A percentile compares a stretch with the other conserved stretches of the same genome.
These are phyloP conservation scores for Acanthamoeba healyi DNA, from an alignment of 208 protist species.

Conservation along the genomic window DNA sequence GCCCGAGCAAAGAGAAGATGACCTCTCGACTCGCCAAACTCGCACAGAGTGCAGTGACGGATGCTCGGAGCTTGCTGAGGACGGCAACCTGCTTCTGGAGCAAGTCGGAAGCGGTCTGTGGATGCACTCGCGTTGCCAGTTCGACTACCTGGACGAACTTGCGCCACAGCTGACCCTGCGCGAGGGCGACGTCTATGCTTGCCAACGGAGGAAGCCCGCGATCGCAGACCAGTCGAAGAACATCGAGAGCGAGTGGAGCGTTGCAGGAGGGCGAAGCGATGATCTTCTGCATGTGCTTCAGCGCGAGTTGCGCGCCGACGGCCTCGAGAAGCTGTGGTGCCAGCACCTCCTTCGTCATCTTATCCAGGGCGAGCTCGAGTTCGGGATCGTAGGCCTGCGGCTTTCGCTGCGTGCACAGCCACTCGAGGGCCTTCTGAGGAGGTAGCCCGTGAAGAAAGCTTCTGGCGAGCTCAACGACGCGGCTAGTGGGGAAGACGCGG, in stretches of 20 bases:
- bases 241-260: not conserved
- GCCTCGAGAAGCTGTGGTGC: not conserved
- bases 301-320: not conserved
- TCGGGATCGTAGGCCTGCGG: not conserved
- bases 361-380: not conserved
- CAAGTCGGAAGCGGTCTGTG: not conserved
- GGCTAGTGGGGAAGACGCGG: not conserved
- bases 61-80: not conserved
- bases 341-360: conserved; percentile 11
- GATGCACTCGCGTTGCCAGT: not conserved
- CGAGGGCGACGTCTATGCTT: not conserved
- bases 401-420: not conserved
- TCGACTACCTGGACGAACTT: conserved; percentile 48
- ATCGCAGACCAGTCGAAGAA: not conserved
- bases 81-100: not conserved
- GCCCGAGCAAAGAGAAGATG: not conserved
- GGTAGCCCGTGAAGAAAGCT: conserved; percentile 16
- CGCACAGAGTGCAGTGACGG: not conserved
- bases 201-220: not conserved
- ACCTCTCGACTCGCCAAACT: not conserved
- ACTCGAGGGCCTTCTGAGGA: conserved; percentile 3
- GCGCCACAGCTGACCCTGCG: not conserved
- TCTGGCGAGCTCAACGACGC: conserved; percentile 1
- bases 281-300: conserved; percentile 30
- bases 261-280: not conserved